A percentile compares a stretch with the other conserved stretches of the same genome.
Conservation (phyloP, 78 protist genomes). For the Isochrysis galbana region DNA sequence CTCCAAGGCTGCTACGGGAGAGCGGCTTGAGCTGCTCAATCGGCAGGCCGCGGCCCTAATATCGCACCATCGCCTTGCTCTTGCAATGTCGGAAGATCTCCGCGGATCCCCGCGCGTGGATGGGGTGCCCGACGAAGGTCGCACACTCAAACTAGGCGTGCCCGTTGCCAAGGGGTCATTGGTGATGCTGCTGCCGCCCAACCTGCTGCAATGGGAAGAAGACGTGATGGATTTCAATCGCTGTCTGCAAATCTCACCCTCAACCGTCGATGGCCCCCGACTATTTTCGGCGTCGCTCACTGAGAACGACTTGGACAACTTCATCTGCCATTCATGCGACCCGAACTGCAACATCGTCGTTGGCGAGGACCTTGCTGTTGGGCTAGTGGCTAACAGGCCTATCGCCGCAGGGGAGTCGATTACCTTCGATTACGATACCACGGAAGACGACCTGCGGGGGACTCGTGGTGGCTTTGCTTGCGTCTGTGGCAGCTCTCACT, state of each 20-base stretch:
- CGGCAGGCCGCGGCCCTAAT: constrained; percentile 3
- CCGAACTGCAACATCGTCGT: not conserved
- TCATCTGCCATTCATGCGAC: not conserved
- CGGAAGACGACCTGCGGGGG: constrained; percentile 2
- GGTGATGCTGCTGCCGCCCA: constrained; percentile 10
- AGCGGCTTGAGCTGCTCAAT: not conserved
- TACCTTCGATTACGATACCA: not conserved
- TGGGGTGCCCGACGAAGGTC: not conserved
- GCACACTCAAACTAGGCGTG: not conserved
- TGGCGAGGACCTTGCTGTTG: not conserved
- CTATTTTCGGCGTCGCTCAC: not conserved
- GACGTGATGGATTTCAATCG: not conserved
- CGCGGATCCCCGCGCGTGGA: not conserved
- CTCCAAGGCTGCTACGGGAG: not conserved
- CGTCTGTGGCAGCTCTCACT: not conserved
- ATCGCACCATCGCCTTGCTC: not conserved
- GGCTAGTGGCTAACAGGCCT: not conserved
- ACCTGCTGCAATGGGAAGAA: not conserved
- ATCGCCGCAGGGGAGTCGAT: not conserved
- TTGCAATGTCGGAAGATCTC: not conserved
- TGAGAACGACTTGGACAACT: not conserved
- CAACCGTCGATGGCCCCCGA: not conserved
- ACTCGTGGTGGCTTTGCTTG: not conserved
- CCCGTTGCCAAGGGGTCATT: not conserved
- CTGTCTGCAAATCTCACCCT: not conserved